Percentiles rank a stretch among this genome's conserved stretches.
Conservation (phyloP, 2,329 filamentous ascomycete species). For the Chaetothyriales sp. region DNA sequence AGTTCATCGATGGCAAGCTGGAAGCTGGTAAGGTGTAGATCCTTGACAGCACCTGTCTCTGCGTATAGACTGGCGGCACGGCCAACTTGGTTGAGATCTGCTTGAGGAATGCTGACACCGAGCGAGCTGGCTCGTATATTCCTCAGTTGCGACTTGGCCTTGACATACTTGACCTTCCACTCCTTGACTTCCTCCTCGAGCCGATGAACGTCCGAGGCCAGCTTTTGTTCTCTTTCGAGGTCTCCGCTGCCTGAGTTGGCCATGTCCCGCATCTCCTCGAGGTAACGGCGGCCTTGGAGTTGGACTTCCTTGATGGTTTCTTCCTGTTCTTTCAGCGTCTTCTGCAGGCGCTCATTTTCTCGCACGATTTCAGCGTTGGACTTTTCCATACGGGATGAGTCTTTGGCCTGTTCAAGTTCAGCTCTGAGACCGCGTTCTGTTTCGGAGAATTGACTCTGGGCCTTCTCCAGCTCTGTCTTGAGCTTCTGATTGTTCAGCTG, state of each 20-base stretch:
- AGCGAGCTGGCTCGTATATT: slow-evolving; percentile 67
- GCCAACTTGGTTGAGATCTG: slow-evolving; percentile 35
- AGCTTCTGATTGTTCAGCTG: not conserved
- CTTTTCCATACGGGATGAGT: slow-evolving; percentile 2
- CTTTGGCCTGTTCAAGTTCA: slow-evolving; percentile 39
- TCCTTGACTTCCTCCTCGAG: slow-evolving; percentile 73
- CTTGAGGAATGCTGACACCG: slow-evolving; percentile 41
- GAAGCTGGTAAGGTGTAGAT: slow-evolving; percentile 86
- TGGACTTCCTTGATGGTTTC: slow-evolving; percentile 75
- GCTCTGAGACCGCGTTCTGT: slow-evolving; percentile 48
- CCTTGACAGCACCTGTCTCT: slow-evolving; percentile 65
- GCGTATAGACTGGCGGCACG: slow-evolving; percentile 59
- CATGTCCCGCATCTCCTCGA: slow-evolving; percentile 76
- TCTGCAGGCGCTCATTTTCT: slow-evolving; percentile 52
- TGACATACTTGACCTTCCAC: slow-evolving; percentile 82
- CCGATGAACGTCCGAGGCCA: slow-evolving; percentile 57
- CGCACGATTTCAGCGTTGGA: slow-evolving; percentile 12
- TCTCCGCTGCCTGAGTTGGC: slow-evolving; percentile 65
- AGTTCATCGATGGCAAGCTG: slow-evolving; percentile 89
- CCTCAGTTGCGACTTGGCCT: slow-evolving; percentile 72
- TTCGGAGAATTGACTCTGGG: slow-evolving; percentile 21
- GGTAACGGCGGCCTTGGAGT: slow-evolving; percentile 63
- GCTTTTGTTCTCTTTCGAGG: slow-evolving; percentile 65
- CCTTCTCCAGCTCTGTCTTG: slow-evolving; percentile 3
- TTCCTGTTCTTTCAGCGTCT: slow-evolving; percentile 56